Base-by-base conservation (phyloP, 768 basidiomycete species). In the Hemileccinum rubropunctum region DNA sequence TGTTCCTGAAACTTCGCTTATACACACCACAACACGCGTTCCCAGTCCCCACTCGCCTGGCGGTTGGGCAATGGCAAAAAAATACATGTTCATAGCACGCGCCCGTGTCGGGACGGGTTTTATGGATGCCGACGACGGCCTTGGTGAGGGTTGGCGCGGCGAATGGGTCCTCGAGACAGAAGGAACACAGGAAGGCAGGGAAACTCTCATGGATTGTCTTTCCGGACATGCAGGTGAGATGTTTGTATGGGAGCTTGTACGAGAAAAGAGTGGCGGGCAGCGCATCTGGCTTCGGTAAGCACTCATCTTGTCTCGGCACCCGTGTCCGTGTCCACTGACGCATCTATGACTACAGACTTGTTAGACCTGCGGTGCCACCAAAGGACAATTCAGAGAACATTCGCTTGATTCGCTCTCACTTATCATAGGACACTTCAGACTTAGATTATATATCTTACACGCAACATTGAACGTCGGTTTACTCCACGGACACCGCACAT, bases 121-220 rank as follows among this genome's bases (percentile, higher is more conserved):
- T 62, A 71, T 56, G 67, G 71, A 63, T 45, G 33, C 63, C 12
- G 60, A 65, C 41, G 67, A 67, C 17, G 76, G 67, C 28, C 69
- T 85, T 20, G 83, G 85, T 12, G 77, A 79, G n/a, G 84, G 82
- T 6, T 87, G 89, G 83, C 71, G 76, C 28, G 84, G 84, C 9
- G 85, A 90, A 54, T 90, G 89, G 88, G 71, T 88, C 13, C 71
- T 91, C n/a, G 86, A 91, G 65, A 83, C 80, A 1, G 86, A 88
- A 47, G 89, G 88, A 1, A 91, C 88, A 15, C 72, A 68, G 28
- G 86, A 88, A 61, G 86, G 84, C 6, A 72, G 77, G 39, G 73
- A 79, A 61, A 62, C 71, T 3, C 64, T 88, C 36, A 51, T 84
- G n/a, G 75, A 82, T 52, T 82, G 81, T 58, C 66, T 86, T 12